Evolutionary conservation across 2,329 filamentous ascomycete genomes (phyloP).

Genomic region (Penicillium sp.): DNA sequence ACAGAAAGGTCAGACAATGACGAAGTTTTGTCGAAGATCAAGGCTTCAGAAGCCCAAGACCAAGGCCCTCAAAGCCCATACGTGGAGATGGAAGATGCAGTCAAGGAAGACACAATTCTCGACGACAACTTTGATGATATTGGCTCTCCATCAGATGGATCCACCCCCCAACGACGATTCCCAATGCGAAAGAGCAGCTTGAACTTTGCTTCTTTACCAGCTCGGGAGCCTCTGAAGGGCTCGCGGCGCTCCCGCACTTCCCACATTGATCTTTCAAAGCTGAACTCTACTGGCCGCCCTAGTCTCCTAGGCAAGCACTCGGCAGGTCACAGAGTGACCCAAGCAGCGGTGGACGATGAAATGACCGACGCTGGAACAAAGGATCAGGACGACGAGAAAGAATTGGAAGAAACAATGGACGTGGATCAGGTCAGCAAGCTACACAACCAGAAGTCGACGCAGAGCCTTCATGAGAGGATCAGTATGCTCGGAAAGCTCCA

Average conservation of each 20-base stretch:
- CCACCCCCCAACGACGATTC: conserved; percentile 63
- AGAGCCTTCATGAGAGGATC: conserved; percentile 90
- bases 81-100: conserved; percentile 30
- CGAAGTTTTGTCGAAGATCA: conserved; percentile 19
- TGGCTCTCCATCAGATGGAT: conserved; percentile 55
- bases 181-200: conserved; percentile 91
- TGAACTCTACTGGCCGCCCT: conserved; percentile 57
- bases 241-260: conserved; percentile 75
- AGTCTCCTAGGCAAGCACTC: conserved; percentile 78
- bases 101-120: conserved; percentile 41
- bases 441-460: conserved; percentile 90
- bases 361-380: conserved; percentile 54
- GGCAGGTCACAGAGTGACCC: conserved; percentile 60
- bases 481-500: conserved; percentile 70
- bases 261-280: conserved; percentile 69
- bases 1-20: conserved; percentile 19
- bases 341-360: conserved; percentile 47
- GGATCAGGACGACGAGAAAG: conserved; percentile 63
- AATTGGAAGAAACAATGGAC: conserved; percentile 53
- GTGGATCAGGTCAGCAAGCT: conserved; percentile 61
- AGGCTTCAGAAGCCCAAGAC: conserved; percentile 24
- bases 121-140: conserved; percentile 53
- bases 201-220: conserved; percentile 90
- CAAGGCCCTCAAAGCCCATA: conserved; percentile 25
- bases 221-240: conserved; percentile 80